phyloP scores from a whole-genome alignment of 345 rosid species.

The Citrus sinensis region DNA sequence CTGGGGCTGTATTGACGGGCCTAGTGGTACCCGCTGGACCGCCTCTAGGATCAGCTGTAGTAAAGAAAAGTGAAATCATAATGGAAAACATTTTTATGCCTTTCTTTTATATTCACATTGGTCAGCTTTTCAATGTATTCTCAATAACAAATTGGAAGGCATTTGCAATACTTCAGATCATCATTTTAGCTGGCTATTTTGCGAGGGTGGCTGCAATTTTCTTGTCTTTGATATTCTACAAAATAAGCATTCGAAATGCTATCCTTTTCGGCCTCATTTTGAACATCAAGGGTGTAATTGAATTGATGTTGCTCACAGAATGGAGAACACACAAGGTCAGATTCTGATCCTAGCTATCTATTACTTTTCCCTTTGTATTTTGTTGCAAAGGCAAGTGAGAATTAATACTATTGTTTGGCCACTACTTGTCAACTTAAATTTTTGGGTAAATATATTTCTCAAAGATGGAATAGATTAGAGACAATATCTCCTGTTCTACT shows the following conservation, averaged over 20 bases:
- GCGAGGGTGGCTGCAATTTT: constrained; percentile 10
- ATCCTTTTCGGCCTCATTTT: constrained; percentile 21
- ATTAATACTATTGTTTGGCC: not conserved
- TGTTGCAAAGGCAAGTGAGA: no score
- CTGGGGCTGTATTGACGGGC: constrained; percentile 22
- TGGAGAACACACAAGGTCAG: not conserved
- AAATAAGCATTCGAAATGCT: constrained; percentile 11
- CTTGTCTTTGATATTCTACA: not conserved
- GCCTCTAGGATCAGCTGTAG: constrained; percentile 25
- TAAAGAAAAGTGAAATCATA: constrained; percentile 23
- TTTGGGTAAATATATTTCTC: not conserved
- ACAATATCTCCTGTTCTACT: no score
- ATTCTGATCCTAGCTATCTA: no score
- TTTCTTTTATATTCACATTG: constrained; percentile 15
- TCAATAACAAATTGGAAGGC: not conserved
- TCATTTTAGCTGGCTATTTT: not conserved
- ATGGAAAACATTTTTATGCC: constrained; percentile 27
- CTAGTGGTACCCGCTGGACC: constrained; percentile 28
- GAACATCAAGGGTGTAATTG: constrained; percentile 23
- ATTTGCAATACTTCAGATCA: not conserved
- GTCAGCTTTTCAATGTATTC: not conserved
- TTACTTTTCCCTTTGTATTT: no score
- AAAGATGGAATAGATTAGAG: no score
- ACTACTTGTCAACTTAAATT: not conserved
- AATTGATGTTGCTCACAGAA: not conserved